Base-by-base conservation (phyloP, 345 rosid genomes). In the Eucalyptus grandis region DNA sequence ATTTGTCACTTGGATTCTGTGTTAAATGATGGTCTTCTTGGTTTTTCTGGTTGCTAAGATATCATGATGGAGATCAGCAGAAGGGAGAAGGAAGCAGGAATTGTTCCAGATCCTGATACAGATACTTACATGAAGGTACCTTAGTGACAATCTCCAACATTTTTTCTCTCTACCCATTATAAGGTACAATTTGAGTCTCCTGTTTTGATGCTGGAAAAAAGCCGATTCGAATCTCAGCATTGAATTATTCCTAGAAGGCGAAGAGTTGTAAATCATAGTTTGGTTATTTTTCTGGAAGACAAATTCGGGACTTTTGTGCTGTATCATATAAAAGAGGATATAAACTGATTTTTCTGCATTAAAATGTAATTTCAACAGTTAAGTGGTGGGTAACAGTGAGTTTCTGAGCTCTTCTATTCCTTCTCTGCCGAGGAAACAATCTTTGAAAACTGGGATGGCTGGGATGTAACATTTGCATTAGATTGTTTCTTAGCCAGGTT, bases 51-150 rank as follows among this genome's bases (percentile, higher is more conserved):
- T 46, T 56, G 7, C 51, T 65, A 87, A 93, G 94, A 93, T 14
- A 91, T 92, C 47, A 90, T 93, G 93, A 58, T 65, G 91, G 95
- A 95, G 87, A 90, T 94, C 26, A 91, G 90, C 54, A 92, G 88
- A 89, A 92, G 93, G 50, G 96, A 94, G 91, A 95, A 91, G 86
- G 89, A 90, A 87, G 93, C 91, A 49, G 93, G 93, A 53, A 92
- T 94, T 53, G 80, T 92, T 47, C 95, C 95, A 7, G 93, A 94
- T 89, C 93, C 92, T n/a, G 92, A 92, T 51, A 89, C 92, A 56
- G 94, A 94, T 83, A 87, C 92, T 31, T 94, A 92, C 89, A 93
- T 94, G 94, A 93, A 93, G 96, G 95, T 94, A 86, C 17, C n/a
- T 87, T 30, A n/a, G 22, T 51, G 54, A n/a, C 65, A 86, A 19